These are phyloP conservation scores for Alternaria consortialis DNA, from an alignment of 2,329 filamentous ascomycete genomes.

Conservation along the genomic window DNA sequence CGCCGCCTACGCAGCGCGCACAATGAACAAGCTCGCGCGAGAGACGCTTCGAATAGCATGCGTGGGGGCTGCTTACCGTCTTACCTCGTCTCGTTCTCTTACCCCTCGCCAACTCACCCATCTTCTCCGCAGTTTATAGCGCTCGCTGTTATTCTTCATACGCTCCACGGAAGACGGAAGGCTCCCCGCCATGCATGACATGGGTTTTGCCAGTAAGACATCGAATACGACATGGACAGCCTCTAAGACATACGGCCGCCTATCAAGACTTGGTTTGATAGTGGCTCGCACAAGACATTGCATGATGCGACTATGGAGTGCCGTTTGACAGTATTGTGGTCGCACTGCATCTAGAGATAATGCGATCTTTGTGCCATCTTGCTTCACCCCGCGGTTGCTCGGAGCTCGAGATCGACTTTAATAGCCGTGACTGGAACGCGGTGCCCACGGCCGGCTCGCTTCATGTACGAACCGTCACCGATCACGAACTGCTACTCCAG, in stretches of 20 bases:
- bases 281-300: constrained; percentile 7
- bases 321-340: constrained; percentile 4
- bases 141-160: constrained; percentile 10
- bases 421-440: not conserved
- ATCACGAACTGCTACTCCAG: constrained; percentile 4
- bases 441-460: not conserved
- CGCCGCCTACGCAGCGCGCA: constrained; percentile 17
- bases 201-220: not conserved
- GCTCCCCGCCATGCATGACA: constrained; percentile 5
- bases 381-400: not conserved
- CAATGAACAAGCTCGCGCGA: constrained; percentile 36
- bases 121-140: constrained; percentile 23
- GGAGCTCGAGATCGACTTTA: not conserved
- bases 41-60: constrained; percentile 23
- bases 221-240: constrained; percentile 3
- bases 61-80: constrained; percentile 17
- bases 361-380: constrained; percentile 3
- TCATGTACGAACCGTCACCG: constrained; percentile 6
- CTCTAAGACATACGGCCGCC: not conserved
- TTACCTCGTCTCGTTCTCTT: constrained; percentile 7
- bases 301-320: constrained; percentile 3
- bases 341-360: constrained; percentile 7
- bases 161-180: constrained; percentile 9
- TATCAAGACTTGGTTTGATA: not conserved
- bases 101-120: constrained; percentile 42